Conservation (phyloP, 805 yeast species). For the Ogataea degrootiae region DNA sequence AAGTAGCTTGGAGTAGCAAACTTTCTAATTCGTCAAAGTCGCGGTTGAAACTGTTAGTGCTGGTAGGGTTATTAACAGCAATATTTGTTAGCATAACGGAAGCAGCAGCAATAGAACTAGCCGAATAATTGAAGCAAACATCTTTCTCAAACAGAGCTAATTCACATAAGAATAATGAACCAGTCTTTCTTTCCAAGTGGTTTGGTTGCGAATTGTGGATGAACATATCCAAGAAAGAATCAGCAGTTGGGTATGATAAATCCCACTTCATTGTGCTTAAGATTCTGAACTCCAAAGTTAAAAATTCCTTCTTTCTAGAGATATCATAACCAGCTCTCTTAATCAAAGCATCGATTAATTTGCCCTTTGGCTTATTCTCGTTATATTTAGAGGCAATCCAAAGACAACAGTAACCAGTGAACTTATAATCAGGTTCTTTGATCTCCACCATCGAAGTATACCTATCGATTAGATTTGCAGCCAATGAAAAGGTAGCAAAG, state of each 20-base stretch:
- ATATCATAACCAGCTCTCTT: conserved; percentile 27
- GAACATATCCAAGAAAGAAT: conserved; percentile 55
- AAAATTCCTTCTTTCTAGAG: conserved; percentile 29
- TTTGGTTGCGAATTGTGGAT: conserved; percentile 31
- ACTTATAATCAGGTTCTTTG: conserved; percentile 31
- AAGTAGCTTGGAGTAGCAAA: conserved; percentile 20
- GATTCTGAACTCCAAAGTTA: conserved; percentile 67
- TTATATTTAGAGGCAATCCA: conserved; percentile 42
- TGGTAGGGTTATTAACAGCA: conserved; percentile 38
- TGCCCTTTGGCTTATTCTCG: conserved; percentile 52
- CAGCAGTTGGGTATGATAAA: conserved; percentile 57
- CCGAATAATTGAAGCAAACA: conserved; percentile 45
- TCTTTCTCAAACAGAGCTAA: conserved; percentile 58
- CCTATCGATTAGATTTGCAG: conserved; percentile 35
- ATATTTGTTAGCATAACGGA: conserved; percentile 43
- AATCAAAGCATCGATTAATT: conserved; percentile 26
- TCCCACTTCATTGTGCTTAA: conserved; percentile 63
- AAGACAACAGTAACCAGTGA: conserved; percentile 39
- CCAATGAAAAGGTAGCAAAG: conserved; percentile 32
- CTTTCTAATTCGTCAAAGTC: conserved; percentile 28
- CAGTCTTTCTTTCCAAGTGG: conserved; percentile 45
- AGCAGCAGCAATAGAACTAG: conserved; percentile 46
- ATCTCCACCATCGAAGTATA: conserved; percentile 33
- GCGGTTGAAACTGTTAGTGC: conserved; percentile 26
- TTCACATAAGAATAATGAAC: conserved; percentile 62